These are phyloP conservation scores for Colletotrichum acutatum DNA, from an alignment of 2,329 filamentous ascomycete species.

Conservation along the genomic window DNA sequence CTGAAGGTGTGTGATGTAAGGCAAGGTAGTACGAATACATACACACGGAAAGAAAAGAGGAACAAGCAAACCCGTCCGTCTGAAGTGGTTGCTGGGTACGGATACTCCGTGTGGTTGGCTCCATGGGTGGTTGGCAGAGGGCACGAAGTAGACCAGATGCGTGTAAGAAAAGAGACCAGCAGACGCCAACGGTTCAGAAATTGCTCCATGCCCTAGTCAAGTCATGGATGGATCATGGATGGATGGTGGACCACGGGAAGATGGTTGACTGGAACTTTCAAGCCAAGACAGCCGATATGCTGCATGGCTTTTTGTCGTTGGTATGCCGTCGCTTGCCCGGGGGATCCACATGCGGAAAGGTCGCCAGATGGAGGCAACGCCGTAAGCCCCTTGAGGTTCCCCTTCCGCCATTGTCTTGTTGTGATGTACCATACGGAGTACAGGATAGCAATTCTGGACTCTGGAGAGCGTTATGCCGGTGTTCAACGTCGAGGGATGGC, in stretches of 20 bases:
- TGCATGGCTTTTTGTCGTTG: not conserved
- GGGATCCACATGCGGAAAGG: slow-evolving; percentile 2
- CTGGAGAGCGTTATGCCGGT: not conserved
- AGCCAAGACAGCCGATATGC: not conserved
- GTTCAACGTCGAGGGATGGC: slow-evolving; percentile 9
- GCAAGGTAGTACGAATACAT: not conserved
- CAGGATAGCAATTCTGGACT: not conserved
- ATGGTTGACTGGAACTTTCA: not conserved
- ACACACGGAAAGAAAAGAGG: not conserved
- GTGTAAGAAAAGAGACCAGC: not conserved
- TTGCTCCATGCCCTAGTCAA: not conserved
- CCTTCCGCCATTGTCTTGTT: not conserved
- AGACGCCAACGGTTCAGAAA: slow-evolving; percentile 1
- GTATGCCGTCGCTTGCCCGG: slow-evolving; percentile 12
- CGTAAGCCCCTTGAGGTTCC: not conserved
- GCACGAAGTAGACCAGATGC: not conserved
- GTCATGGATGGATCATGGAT: not conserved
- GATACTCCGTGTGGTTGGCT: not conserved
- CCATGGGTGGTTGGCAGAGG: not conserved
- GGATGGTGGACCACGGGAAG: too few relatives aligned
- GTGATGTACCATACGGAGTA: not conserved
- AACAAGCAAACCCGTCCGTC: not conserved
- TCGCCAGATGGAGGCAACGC: not conserved
- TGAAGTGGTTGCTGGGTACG: not conserved
- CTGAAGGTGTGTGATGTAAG: too few relatives aligned